Evolutionary conservation across 768 basidiomycete genomes (phyloP).

Genomic region (Suillus brevipes): DNA sequence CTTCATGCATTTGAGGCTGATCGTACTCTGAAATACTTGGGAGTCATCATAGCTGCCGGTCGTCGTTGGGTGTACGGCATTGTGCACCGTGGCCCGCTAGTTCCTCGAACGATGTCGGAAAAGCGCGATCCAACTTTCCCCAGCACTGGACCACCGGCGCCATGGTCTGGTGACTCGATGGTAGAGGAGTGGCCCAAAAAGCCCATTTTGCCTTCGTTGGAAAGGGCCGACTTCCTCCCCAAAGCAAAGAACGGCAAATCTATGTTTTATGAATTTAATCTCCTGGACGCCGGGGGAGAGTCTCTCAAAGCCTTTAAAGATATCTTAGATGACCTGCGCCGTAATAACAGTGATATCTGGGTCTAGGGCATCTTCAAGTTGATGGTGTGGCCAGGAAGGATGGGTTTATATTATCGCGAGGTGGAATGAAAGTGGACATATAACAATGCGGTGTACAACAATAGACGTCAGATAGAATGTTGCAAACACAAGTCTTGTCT

Average conservation of each 20-base stretch:
- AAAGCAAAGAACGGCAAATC: too few species aligned
- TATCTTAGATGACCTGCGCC: background rate
- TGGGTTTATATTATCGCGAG: too few species aligned
- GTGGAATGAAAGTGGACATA: background rate
- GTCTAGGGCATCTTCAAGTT: background rate
- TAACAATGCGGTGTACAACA: background rate
- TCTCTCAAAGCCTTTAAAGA: background rate
- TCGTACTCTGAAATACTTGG: background rate
- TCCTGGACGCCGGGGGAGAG: background rate
- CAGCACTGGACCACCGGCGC: background rate
- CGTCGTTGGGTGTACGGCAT: background rate
- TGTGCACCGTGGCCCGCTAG: background rate
- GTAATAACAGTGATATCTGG: slow-evolving; percentile 5
- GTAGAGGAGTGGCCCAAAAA: too few species aligned
- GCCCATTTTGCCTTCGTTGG: background rate
- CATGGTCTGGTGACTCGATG: background rate
- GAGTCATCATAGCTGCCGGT: slow-evolving; percentile 6
- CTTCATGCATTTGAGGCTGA: slow-evolving; percentile 1
- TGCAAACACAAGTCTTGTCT: background rate
- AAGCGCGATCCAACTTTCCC: background rate
- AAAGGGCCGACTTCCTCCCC: background rate
- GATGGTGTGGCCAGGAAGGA: background rate
- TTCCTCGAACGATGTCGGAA: background rate
- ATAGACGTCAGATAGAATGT: background rate
- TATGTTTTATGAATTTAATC: background rate